Percentiles rank a stretch among this genome's conserved stretches.
phyloP scores from a whole-genome alignment of 1,284 basidiomycete genomes.

The Ustilago cynodontis region DNA sequence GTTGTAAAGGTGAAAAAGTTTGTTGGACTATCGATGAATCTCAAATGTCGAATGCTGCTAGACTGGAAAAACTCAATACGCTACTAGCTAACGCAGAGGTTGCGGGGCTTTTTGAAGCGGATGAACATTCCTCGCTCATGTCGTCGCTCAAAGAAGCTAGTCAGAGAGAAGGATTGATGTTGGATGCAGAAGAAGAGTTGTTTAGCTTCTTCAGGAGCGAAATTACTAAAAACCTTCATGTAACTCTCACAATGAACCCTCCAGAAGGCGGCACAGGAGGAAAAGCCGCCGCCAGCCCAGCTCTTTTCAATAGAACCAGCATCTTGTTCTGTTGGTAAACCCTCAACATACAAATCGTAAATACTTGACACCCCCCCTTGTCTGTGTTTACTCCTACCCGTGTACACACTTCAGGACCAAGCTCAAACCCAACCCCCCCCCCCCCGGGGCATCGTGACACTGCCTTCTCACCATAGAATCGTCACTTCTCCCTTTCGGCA shows the following conservation, averaged over 20 bases:
- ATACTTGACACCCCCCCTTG: too few species aligned
- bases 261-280: constrained; percentile 94
- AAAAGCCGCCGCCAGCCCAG: constrained; percentile 92
- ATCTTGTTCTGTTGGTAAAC: constrained; percentile 61
- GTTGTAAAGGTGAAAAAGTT: constrained; percentile 98
- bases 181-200: constrained; percentile 87
- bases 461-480: too few species aligned
- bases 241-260: constrained; percentile 97
- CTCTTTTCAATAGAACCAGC: constrained; percentile 63
- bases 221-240: constrained; percentile 64
- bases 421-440: too few species aligned
- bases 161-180: constrained; percentile 95
- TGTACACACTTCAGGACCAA: too few species aligned
- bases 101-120: constrained; percentile 86
- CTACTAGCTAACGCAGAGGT: constrained; percentile 99
- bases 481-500: too few species aligned
- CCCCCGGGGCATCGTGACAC: too few species aligned
- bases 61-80: constrained; percentile 99
- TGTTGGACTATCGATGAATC: constrained; percentile 99
- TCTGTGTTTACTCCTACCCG: too few species aligned
- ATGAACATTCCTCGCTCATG: constrained; percentile 96
- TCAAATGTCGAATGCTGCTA: constrained; percentile 97
- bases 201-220: constrained; percentile 61
- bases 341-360: too few species aligned
- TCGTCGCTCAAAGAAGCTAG: constrained; percentile 99